These are phyloP conservation scores for Sclerotinia minor DNA, from an alignment of 2,329 filamentous ascomycete genomes.

Conservation along the genomic window DNA sequence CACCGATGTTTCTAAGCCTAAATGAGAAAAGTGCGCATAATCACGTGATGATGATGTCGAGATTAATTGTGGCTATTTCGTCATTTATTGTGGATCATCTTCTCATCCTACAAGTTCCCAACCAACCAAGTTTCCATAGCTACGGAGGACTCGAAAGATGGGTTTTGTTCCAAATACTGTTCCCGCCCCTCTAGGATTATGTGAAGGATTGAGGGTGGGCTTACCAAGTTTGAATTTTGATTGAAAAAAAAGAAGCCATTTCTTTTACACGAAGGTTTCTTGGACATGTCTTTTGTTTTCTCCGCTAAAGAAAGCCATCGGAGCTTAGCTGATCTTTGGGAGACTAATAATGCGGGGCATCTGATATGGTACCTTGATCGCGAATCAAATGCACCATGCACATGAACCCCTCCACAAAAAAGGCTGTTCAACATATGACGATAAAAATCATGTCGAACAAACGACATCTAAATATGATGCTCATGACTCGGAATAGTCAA, in stretches of 20 bases:
- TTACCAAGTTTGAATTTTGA: not conserved
- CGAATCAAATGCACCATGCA: constrained; percentile 1
- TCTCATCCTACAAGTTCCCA: not conserved
- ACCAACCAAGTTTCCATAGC: not conserved
- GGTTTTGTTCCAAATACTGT: not conserved
- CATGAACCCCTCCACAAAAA: not conserved
- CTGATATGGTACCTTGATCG: not conserved
- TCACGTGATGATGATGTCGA: constrained; percentile 1
- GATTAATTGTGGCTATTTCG: constrained; percentile 12
- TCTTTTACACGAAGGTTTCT: not conserved
- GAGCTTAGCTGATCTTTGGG: not conserved
- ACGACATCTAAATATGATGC: not conserved
- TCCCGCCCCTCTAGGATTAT: not conserved
- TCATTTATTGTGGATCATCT: constrained; percentile 6
- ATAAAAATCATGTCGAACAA: not conserved
- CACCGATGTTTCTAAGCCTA: constrained; percentile 7
- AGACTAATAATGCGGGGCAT: constrained; percentile 1
- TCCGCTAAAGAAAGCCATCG: constrained; percentile 3
- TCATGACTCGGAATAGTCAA: not conserved
- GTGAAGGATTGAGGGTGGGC: not conserved
- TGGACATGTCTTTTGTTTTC: not conserved
- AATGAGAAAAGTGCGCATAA: not conserved
- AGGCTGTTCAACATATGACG: not conserved
- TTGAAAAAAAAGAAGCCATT: not conserved
- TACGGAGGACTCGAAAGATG: not conserved